Evolutionary conservation across 1,139 yeast species (phyloP).

Genomic region (Schwanniomyces etchellsii): DNA sequence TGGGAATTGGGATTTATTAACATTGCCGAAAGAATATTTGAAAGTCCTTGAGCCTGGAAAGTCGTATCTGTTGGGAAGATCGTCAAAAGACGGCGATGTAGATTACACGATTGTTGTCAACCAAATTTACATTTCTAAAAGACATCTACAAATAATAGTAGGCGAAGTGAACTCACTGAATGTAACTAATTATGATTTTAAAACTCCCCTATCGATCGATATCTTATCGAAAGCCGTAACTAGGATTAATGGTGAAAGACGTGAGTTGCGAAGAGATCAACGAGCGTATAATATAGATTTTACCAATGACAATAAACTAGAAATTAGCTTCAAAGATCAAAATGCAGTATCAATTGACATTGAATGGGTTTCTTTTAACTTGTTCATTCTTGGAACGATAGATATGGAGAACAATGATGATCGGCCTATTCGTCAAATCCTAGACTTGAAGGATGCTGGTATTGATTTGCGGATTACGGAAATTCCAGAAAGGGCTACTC

Average conservation of each 20-base stretch:
- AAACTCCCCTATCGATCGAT: conserved; percentile 17
- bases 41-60: conserved; percentile 12
- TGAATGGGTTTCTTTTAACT: conserved; percentile 20
- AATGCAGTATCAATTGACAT: conserved; percentile 12
- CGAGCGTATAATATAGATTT: conserved; percentile 14
- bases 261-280: conserved; percentile 16
- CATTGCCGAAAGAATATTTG: conserved; percentile 1
- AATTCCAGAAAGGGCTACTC: conserved; percentile 19
- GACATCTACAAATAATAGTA: conserved; percentile 20
- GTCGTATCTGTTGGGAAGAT: conserved; percentile 26
- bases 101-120: conserved; percentile 13
- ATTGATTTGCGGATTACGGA: conserved; percentile 20
- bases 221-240: conserved; percentile 29
- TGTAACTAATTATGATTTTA: conserved; percentile 7
- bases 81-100: conserved; percentile 12
- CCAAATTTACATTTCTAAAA: conserved; percentile 24
- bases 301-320: conserved; percentile 10
- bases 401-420: too few species aligned
- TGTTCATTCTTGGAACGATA: background rate
- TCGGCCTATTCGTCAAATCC: conserved; percentile 1
- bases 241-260: conserved; percentile 21
- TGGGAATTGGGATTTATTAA: conserved; percentile 1
- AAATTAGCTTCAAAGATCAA: conserved; percentile 16
- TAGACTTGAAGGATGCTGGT: conserved; percentile 6
- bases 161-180: conserved; percentile 7